Conservation (phyloP, 2,329 filamentous ascomycete species). For the Stagonosporopsis rhizophila region DNA sequence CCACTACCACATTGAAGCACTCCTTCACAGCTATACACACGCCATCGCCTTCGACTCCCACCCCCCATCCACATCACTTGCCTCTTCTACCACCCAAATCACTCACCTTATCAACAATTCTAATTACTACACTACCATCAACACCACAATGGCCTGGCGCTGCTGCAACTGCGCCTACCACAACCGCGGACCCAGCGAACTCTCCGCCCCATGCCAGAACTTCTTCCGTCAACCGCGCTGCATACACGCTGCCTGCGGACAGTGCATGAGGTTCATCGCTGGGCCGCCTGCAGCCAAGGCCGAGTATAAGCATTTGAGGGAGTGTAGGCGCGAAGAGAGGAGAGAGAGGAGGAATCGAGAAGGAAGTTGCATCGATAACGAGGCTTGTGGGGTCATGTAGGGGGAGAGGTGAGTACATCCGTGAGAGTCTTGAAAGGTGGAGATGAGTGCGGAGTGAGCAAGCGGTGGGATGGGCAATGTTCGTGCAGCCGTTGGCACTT, state of each 20-base stretch:
- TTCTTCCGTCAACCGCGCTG: neutral
- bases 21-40: neutral
- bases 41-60: neutral
- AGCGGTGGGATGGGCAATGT: too few species aligned
- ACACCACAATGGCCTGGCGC: conserved; percentile 10
- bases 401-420: neutral
- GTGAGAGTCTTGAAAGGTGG: too few species aligned
- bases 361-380: neutral
- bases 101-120: neutral
- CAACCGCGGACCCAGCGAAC: conserved; percentile 3
- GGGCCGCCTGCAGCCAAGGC: neutral
- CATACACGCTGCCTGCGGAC: neutral
- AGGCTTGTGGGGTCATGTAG: neutral
- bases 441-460: too few species aligned
- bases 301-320: neutral
- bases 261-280: conserved; percentile 1
- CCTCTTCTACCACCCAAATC: neutral
- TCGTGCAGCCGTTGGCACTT: too few species aligned
- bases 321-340: neutral
- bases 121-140: neutral
- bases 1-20: neutral
- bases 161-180: conserved; percentile 7
- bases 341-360: neutral
- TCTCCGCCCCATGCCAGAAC: conserved; percentile 7
- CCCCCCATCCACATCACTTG: neutral